Evolutionary conservation across 768 basidiomycete species (phyloP).

Genomic region (Boletus rubroflammeus): DNA sequence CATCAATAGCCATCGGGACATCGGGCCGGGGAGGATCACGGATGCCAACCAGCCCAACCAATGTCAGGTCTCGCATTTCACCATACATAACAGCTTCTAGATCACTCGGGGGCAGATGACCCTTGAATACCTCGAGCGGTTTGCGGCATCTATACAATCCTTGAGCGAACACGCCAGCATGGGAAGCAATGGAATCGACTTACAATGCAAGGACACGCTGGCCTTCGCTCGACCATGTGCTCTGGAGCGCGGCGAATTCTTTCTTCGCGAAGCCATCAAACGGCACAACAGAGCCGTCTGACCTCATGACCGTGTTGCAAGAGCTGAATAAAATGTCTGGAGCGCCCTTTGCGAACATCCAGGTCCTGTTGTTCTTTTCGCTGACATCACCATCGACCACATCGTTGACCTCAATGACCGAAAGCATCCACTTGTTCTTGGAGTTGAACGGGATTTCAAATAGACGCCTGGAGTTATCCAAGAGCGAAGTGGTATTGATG

Average conservation of each 20-base stretch:
- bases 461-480: constrained; percentile 22
- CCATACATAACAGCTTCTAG: constrained; percentile 38
- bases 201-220: constrained; percentile 52
- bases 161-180: not conserved
- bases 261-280: constrained; percentile 24
- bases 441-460: constrained; percentile 46
- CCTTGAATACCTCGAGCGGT: constrained; percentile 23
- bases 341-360: constrained; percentile 56
- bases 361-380: constrained; percentile 10
- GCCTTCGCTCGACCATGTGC: constrained; percentile 44
- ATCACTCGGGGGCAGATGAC: constrained; percentile 26
- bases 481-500: constrained; percentile 23
- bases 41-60: constrained; percentile 52
- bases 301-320: constrained; percentile 34
- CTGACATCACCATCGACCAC: constrained; percentile 4
- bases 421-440: constrained; percentile 59
- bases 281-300: constrained; percentile 33
- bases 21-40: constrained; percentile 54
- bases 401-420: constrained; percentile 31
- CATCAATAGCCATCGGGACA: constrained; percentile 42
- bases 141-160: constrained; percentile 28
- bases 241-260: constrained; percentile 30
- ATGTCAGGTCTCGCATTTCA: constrained; percentile 38
- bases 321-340: constrained; percentile 49
- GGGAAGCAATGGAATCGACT: not conserved